Evolutionary conservation across 148 eudicot species (phyloP).

Genomic region (Dysphania ambrosioides): DNA sequence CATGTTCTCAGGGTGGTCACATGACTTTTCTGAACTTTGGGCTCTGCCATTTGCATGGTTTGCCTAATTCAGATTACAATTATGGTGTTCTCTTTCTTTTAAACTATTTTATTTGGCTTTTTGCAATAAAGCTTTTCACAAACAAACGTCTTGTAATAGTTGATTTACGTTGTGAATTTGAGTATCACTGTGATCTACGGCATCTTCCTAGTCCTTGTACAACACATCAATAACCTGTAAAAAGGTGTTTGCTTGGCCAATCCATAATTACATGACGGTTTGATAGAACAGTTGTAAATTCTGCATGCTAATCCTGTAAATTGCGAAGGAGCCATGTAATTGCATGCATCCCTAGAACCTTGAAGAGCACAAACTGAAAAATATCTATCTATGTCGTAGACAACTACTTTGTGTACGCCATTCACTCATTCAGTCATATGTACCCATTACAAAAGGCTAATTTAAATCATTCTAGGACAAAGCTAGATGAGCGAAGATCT

Average conservation of each 20-base stretch:
- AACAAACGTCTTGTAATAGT: background rate
- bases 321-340: no score
- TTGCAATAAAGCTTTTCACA: background rate
- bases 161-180: background rate
- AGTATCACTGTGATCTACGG: background rate
- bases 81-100: background rate
- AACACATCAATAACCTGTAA: background rate
- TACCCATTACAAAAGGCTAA: no score
- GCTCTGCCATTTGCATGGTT: slow-evolving; percentile 9
- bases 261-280: background rate
- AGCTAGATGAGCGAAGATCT: no score
- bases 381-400: no score
- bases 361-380: no score
- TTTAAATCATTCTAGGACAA: no score
- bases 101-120: background rate
- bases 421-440: no score
- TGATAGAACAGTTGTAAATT: background rate
- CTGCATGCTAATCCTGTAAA: background rate
- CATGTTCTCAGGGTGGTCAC: slow-evolving; percentile 28
- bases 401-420: no score
- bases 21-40: slow-evolving; percentile 29
- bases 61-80: slow-evolving; percentile 7
- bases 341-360: no score
- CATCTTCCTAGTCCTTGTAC: background rate
- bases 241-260: background rate